Conservation (phyloP, 192 early-diverging fungal species). For the Entomortierella beljakovae region DNA sequence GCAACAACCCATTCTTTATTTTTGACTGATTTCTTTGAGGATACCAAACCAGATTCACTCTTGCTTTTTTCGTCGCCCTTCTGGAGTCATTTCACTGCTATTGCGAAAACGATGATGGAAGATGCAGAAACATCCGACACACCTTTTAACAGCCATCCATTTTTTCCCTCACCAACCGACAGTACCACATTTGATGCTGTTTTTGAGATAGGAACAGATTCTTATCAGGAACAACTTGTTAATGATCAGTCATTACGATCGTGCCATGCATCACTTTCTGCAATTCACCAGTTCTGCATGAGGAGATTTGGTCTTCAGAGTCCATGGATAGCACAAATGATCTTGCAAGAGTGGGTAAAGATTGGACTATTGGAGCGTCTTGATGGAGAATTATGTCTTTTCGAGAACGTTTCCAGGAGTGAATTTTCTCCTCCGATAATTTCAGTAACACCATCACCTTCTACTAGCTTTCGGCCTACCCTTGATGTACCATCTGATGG, state of each 20-base stretch:
- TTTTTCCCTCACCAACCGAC: background rate
- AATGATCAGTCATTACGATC: constrained; percentile 19
- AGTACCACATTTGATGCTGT: constrained; percentile 13
- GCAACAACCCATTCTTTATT: constrained; percentile 22
- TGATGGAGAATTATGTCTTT: constrained; percentile 55
- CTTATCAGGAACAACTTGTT: constrained; percentile 19
- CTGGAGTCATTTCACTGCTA: constrained; percentile 60
- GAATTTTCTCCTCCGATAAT: background rate
- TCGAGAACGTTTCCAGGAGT: constrained; percentile 10
- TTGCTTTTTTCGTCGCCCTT: constrained; percentile 58
- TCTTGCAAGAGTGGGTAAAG: constrained; percentile 68
- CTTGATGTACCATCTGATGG: background rate
- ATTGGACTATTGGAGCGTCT: constrained; percentile 65
- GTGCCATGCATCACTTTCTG: constrained; percentile 17
- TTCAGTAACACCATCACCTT: background rate
- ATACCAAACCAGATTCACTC: constrained; percentile 40
- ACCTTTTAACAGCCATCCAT: background rate
- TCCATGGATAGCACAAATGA: constrained; percentile 26
- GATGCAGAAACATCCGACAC: constrained; percentile 6
- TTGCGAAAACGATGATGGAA: constrained; percentile 53
- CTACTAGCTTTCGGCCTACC: background rate
- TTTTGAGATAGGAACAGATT: constrained; percentile 14
- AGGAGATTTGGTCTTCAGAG: constrained; percentile 54
- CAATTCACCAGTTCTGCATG: constrained; percentile 29
- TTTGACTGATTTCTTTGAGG: constrained; percentile 54